Percentiles rank a stretch among this genome's conserved stretches.
phyloP scores from a whole-genome alignment of 148 eudicot genomes.

The Diospyros lotus region DNA sequence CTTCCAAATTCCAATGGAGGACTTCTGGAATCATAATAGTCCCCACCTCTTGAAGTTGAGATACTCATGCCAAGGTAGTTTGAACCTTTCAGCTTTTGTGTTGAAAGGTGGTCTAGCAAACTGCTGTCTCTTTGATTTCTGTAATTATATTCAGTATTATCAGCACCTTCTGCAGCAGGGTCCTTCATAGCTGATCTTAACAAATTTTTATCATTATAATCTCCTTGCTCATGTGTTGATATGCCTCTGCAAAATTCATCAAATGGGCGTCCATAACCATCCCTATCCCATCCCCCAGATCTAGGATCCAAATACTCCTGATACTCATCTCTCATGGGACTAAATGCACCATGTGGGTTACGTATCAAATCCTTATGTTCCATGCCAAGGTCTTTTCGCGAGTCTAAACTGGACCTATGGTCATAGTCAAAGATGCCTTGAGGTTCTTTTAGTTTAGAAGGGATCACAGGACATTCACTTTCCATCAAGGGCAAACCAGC shows the following conservation, averaged over 20 bases:
- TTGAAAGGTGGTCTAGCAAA: slow-evolving; percentile 21
- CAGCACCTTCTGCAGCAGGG: slow-evolving; percentile 15
- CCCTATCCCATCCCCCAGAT: slow-evolving; percentile 20
- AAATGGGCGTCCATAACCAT: slow-evolving; percentile 21
- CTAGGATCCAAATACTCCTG: slow-evolving; percentile 26
- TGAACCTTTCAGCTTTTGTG: slow-evolving; percentile 18
- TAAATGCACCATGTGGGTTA: slow-evolving; percentile 18
- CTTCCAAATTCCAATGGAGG: slow-evolving; percentile 24
- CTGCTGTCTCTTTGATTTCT: slow-evolving; percentile 15
- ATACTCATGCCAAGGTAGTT: slow-evolving; percentile 20
- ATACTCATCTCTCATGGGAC: slow-evolving; percentile 20
- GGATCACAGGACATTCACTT: slow-evolving; percentile 22
- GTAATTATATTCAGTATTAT: slow-evolving; percentile 30
- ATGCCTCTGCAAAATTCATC: slow-evolving; percentile 19
- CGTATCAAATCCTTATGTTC: slow-evolving; percentile 20
- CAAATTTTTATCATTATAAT: slow-evolving; percentile 18
- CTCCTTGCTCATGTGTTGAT: slow-evolving; percentile 15
- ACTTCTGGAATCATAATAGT: slow-evolving; percentile 27
- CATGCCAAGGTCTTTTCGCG: slow-evolving; percentile 20
- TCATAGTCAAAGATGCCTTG: slow-evolving; percentile 19
- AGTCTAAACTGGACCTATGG: slow-evolving; percentile 24
- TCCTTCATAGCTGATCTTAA: slow-evolving; percentile 20
- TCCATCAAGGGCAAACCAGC: slow-evolving; percentile 19
- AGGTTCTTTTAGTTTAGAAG: slow-evolving; percentile 21
- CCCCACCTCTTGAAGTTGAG: slow-evolving; percentile 17